Evolutionary conservation across 192 early-diverging fungal species (phyloP), one percentile per base, ranked within the genome.

Genomic region (Mortierella hygrophila): DNA sequence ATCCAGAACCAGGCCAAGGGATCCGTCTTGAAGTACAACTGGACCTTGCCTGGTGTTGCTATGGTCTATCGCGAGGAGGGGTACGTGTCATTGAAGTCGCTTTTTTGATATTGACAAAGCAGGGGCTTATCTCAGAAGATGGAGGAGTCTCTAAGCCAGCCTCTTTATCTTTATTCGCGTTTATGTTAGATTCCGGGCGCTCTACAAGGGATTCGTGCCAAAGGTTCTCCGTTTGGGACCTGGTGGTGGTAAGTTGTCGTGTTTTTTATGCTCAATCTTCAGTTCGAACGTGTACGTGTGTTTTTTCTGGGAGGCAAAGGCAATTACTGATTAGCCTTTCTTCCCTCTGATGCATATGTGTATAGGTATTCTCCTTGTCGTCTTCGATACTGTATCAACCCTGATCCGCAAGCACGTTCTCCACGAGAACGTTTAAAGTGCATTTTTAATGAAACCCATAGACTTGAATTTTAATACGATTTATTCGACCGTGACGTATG

Each of bases 201-300:
- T 99, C 18, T 99, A 99, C 93, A 98, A 98, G 91, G 97, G 98
- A 38, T 90, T 98, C 80, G 90, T 96, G 42, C 97, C 98, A 44
- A 99, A 99, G 90, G 97, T 98, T 46, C 92, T 99, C 76, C 92
- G 98, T 89, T 90, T 99, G 46, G 98, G 98, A 29, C 98, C 98
- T 47, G 98, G 88, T 63, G 85, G 88, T 78, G 88, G 88, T 82
- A 72, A 72, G 75, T 70, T 40, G 1, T 65, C n/a, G 7, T n/a
- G 57, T 26, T 29, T 10, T 6, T 60, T 26, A 1, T n/a, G 9
- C 2, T 40, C 38, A 3, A 40, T 6, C 38, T 40, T 3, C 9
- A 26, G 55, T 21, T 23, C 0, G 1, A 57, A 35, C 0, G 35
- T 3, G n/a, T 11, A 26, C 4, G 7, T 5, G 35, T 23, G 20